phyloP scores from a whole-genome alignment of 805 yeast genomes.

The Yarrowia osloensis region DNA sequence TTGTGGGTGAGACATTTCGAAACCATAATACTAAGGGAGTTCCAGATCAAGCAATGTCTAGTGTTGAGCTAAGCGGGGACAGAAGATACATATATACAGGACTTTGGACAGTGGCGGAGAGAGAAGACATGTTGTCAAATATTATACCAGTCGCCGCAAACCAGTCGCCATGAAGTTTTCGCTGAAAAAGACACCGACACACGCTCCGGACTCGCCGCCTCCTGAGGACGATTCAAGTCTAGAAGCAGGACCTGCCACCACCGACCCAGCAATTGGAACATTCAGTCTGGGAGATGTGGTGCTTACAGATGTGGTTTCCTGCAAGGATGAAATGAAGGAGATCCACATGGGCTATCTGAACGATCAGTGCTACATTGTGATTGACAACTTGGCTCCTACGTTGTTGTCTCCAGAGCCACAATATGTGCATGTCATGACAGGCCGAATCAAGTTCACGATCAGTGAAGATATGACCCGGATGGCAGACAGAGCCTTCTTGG shows the following conservation, averaged over 20 bases:
- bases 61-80: slow-evolving; percentile 1
- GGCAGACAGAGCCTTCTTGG: slow-evolving; percentile 5
- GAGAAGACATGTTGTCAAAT: background rate
- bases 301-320: background rate
- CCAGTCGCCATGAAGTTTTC: slow-evolving; percentile 1
- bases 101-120: background rate
- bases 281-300: background rate
- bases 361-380: slow-evolving; percentile 12
- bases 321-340: background rate
- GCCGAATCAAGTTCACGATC: background rate
- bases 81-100: background rate
- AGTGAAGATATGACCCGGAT: slow-evolving; percentile 1
- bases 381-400: background rate
- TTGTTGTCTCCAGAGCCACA: background rate
- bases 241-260: background rate
- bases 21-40: background rate
- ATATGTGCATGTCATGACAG: slow-evolving; percentile 1
- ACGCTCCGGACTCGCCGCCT: background rate
- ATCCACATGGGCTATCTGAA: slow-evolving; percentile 9
- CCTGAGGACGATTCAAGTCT: background rate
- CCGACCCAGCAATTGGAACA: background rate
- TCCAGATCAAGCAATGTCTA: slow-evolving; percentile 8
- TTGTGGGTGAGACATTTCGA: background rate
- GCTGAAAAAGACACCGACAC: background rate
- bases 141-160: background rate